A percentile compares a stretch with the other conserved stretches of the same genome.
Conservation (phyloP, 1,139 yeast genomes). For the Zygotorulaspora mrakii region DNA sequence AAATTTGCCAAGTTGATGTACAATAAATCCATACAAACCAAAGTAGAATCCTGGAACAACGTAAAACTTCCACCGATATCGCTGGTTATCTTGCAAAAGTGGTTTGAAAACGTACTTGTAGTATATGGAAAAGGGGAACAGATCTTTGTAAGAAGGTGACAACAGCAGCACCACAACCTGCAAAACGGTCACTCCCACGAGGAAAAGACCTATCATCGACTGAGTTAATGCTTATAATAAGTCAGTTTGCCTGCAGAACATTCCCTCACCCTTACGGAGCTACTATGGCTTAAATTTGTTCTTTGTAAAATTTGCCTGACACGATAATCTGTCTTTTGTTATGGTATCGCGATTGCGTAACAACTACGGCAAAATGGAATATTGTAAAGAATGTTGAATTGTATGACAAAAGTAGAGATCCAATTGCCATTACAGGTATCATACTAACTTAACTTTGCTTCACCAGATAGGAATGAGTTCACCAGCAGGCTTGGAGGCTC, state of each 20-base stretch:
- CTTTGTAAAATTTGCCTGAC: too few relatives aligned
- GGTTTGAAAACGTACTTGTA: slow-evolving; percentile 29
- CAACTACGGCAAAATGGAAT: too few relatives aligned
- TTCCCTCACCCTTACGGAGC: too few relatives aligned
- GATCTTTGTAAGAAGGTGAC: slow-evolving; percentile 27
- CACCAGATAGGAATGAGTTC: slow-evolving; percentile 3
- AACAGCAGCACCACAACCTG: slow-evolving; percentile 29
- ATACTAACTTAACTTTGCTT: too few relatives aligned
- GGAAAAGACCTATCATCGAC: slow-evolving; percentile 3
- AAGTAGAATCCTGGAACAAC: slow-evolving; percentile 31
- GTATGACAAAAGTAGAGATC: too few relatives aligned
- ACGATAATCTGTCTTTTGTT: too few relatives aligned
- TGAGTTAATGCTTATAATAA: too few relatives aligned
- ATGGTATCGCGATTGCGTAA: too few relatives aligned
- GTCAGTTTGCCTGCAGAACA: too few relatives aligned
- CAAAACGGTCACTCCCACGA: slow-evolving; percentile 5
- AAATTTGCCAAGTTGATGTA: slow-evolving; percentile 18
- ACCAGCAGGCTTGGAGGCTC: slow-evolving; percentile 1
- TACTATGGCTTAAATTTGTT: too few relatives aligned
- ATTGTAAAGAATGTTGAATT: too few relatives aligned
- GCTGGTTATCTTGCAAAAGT: slow-evolving; percentile 23
- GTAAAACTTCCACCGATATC: slow-evolving; percentile 30
- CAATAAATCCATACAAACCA: slow-evolving; percentile 24
- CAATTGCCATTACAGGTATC: too few relatives aligned
- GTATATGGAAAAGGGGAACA: slow-evolving; percentile 26